These are phyloP conservation scores for Wickerhamomyces kurtzmanii DNA, from an alignment of 805 yeast genomes.

Conservation along the genomic window DNA sequence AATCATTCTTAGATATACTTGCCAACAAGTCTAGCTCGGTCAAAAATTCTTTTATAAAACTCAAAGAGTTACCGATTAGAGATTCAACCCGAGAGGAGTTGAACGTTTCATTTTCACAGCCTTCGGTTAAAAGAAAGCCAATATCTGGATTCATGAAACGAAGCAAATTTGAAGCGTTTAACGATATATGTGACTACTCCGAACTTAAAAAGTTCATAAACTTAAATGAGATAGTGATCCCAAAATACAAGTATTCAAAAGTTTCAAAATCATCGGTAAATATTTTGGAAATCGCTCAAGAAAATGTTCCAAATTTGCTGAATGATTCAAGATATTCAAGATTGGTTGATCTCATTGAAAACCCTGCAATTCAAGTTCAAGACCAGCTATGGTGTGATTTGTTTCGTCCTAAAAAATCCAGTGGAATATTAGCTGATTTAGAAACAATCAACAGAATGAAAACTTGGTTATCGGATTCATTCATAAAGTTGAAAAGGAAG, in stretches of 20 bases:
- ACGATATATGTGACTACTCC: not conserved
- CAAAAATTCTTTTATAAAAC: too few relatives aligned
- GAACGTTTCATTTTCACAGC: too few relatives aligned
- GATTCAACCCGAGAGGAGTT: too few relatives aligned
- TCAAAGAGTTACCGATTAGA: too few relatives aligned
- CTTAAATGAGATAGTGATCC: not conserved
- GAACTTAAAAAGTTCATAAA: not conserved
- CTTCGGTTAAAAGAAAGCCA: too few relatives aligned
- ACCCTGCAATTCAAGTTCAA: not conserved
- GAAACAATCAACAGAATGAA: conserved; percentile 11
- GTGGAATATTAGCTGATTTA: conserved; percentile 20
- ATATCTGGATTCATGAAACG: not conserved
- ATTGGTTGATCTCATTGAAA: conserved; percentile 1
- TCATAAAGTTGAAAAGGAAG: conserved; percentile 20
- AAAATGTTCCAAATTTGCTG: conserved; percentile 1
- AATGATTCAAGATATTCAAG: conserved; percentile 2
- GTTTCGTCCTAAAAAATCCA: conserved; percentile 19
- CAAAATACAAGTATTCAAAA: not conserved
- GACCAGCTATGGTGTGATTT: conserved; percentile 18
- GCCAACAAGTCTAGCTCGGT: too few relatives aligned
- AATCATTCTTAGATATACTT: conserved; percentile 6
- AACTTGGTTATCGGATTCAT: conserved; percentile 22
- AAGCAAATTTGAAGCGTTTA: not conserved
- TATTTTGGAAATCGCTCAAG: not conserved
- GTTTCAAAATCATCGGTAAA: not conserved